Base-by-base conservation (phyloP, 1,284 basidiomycete species). In the Trichosporon sp. region DNA sequence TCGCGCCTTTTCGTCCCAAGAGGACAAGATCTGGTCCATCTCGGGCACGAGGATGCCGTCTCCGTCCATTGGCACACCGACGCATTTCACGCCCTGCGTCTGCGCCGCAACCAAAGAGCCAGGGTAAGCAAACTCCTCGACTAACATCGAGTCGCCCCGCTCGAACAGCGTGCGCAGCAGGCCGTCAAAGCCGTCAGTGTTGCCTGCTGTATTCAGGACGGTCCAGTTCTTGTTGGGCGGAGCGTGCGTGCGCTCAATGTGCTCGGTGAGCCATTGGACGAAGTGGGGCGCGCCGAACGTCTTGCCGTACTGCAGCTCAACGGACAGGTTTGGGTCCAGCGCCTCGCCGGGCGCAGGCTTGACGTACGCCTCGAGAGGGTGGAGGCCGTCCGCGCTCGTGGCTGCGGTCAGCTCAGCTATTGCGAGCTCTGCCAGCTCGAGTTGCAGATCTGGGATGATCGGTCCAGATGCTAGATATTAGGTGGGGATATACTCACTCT, bases 1-100 rank as follows among this genome's bases (percentile, higher is more conserved):
- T 31, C 84, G 82, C 5, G 78, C 80, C 1, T 73, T 71, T 65
- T 84, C 85, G 70, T 91, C 84, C 90, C 90, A 92, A 44, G 81
- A 82, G 4, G 75, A 73, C 23, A 92, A 81, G 6, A 88, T 70
- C 57, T 83, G 80, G 31, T 87, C 84, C 36, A 92, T 82, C 25
- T 81, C 83, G 58, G 83, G 81, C 16, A 85, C 81, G 27, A 83
- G 81, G 83, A 91, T 86, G 21, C 90, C 90, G 68, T 88, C 83
- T 2, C 78, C 80, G 73, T 92, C 90, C 81, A 90, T 86, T 5
- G 83, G 81, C 4, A 92, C 82, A 5, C 87, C 81, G 2, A 88
- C 82, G 13, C 85, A 80, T 21, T 77, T 77, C 33, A 88, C 76
- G 27, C 83, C 83, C 63, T 81, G 80, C 3, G 89, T 86, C 27